A percentile compares a stretch with the other conserved stretches of the same genome.
These are phyloP conservation scores for Suillus variegatus DNA, from an alignment of 768 basidiomycete genomes.

Conservation along the genomic window DNA sequence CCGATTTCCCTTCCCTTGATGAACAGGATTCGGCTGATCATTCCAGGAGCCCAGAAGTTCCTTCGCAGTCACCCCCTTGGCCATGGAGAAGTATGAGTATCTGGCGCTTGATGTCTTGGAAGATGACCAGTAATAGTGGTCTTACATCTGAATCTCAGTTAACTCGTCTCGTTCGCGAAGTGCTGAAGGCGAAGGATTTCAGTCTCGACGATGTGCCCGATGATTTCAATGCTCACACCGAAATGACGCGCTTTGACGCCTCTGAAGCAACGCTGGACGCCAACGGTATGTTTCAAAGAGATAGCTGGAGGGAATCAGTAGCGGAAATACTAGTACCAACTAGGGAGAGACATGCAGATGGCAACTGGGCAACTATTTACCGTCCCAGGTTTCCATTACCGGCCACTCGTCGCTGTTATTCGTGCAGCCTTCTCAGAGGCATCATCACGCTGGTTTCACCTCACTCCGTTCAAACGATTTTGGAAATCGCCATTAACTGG, in stretches of 20 bases:
- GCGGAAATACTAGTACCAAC: slow-evolving; percentile 1
- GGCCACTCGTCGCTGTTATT: slow-evolving; percentile 17
- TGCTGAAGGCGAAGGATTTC: slow-evolving; percentile 12
- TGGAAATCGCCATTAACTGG: not conserved
- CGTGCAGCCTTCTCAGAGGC: slow-evolving; percentile 8
- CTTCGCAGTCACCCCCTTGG: slow-evolving; percentile 11
- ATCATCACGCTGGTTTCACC: not conserved
- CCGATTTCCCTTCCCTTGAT: not conserved
- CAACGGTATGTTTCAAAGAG: not conserved
- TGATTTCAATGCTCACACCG: not conserved
- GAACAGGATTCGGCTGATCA: not conserved
- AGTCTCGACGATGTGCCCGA: not conserved
- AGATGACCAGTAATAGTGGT: slow-evolving; percentile 5
- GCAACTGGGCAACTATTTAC: slow-evolving; percentile 7
- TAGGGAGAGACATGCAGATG: not conserved
- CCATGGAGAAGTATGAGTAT: slow-evolving; percentile 18
- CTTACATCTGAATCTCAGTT: not conserved
- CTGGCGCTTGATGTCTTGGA: slow-evolving; percentile 16
- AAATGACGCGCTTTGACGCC: not conserved
- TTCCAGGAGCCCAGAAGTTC: not conserved
- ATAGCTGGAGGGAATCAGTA: slow-evolving; percentile 14
- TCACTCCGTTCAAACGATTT: slow-evolving; percentile 3
- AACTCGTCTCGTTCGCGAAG: slow-evolving; percentile 7
- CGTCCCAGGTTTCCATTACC: slow-evolving; percentile 14
- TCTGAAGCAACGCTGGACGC: not conserved